phyloP scores from a whole-genome alignment of 805 yeast species.

The Schwanniomyces yamadae region DNA sequence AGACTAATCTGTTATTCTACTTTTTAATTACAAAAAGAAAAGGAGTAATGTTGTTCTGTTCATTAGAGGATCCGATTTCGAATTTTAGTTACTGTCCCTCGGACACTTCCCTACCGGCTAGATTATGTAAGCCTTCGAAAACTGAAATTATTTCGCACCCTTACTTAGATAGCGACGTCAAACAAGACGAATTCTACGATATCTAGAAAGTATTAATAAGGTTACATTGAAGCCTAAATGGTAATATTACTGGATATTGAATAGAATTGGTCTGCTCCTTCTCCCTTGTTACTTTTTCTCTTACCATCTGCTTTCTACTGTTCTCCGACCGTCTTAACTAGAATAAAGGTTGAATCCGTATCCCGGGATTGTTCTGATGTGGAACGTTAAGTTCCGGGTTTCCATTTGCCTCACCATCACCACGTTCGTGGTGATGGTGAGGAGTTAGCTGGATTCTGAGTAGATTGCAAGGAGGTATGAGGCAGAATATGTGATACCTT shows the following conservation, averaged over 20 bases:
- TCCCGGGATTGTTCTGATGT: conserved; percentile 5
- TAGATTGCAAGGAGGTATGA: not conserved
- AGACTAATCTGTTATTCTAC: not conserved
- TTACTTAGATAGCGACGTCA: no score
- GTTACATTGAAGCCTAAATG: no score
- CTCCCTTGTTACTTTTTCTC: no score
- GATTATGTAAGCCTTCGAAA: conserved; percentile 5
- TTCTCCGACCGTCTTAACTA: no score
- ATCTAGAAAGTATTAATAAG: no score
- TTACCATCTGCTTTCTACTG: no score
- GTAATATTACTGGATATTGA: no score
- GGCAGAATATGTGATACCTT: not conserved
- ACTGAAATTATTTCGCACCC: no score
- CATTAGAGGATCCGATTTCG: conserved; percentile 2
- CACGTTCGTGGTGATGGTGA: no score
- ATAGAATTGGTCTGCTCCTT: no score
- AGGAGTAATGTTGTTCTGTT: conserved; percentile 3
- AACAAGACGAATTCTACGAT: no score
- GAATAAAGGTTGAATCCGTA: no score
- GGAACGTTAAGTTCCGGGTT: conserved; percentile 3
- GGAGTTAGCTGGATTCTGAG: not conserved
- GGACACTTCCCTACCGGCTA: conserved; percentile 9
- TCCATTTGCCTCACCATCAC: not conserved
- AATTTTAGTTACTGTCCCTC: conserved; percentile 7
- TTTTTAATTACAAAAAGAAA: conserved; percentile 1